These are phyloP conservation scores for Silene vulgaris DNA, from an alignment of 179 eudicot genomes.

Conservation along the genomic window DNA sequence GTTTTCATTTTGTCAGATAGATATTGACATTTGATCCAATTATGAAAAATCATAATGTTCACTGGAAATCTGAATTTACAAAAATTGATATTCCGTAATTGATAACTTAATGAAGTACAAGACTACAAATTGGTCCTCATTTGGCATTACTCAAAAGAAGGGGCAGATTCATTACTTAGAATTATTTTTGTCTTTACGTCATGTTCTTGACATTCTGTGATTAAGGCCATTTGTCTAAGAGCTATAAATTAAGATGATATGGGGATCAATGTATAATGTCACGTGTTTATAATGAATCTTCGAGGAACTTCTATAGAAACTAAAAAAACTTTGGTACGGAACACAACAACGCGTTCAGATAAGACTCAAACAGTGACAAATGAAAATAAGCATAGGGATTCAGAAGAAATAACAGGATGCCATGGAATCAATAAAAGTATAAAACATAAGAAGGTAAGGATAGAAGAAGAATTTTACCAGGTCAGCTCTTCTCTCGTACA, in stretches of 20 bases:
- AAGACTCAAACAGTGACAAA: neutral
- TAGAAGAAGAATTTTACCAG: constrained; percentile 45
- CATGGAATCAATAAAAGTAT: neutral
- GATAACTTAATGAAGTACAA: neutral
- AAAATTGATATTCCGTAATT: neutral
- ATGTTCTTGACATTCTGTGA: neutral
- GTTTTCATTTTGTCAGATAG: too few relatives aligned
- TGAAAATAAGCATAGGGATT: neutral
- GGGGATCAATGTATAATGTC: neutral
- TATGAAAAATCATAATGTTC: neutral
- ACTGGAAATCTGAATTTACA: neutral
- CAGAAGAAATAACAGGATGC: neutral
- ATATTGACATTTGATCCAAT: neutral
- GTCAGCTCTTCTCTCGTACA: constrained; percentile 88
- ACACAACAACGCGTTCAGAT: neutral
- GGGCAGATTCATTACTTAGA: neutral
- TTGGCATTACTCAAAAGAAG: neutral
- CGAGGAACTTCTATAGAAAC: neutral
- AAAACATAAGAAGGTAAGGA: neutral
- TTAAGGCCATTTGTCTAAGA: neutral
- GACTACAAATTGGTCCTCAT: neutral
- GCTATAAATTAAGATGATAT: neutral
- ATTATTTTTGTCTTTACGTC: neutral
- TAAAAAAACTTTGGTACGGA: neutral
- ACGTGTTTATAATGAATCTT: neutral